Evolutionary conservation across 768 basidiomycete genomes (phyloP), one percentile per base, ranked within the genome.

Genomic region (Inosperma sp.): DNA sequence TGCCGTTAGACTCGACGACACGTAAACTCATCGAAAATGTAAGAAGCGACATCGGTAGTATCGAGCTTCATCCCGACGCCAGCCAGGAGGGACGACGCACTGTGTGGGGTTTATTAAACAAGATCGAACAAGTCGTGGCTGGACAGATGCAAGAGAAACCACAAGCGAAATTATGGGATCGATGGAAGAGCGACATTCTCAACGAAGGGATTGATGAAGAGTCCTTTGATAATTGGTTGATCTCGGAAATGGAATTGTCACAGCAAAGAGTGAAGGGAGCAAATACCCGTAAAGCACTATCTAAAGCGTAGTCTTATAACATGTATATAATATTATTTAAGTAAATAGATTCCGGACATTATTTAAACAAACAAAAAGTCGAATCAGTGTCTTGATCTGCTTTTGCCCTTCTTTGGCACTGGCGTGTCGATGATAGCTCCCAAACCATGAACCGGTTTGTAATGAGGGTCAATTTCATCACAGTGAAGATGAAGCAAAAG

Each of bases 401-500:
- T 78, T 64, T 83, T 83, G 31, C 79, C 74, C 39, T 63, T 67
- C 47, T 80, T 75, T 1, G 77, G 75, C 12, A 66, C 65, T 16
- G 73, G 59, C 17, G 71, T 65, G 3, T 78, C 69, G 14, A 77
- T 64, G 27, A 79, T 76, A n/a, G 87, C 83, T 29, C 85, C 88
- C 19, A 84, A 77, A 7, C 91, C 92, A 63, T 94, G 92, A 12
- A 72, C 68, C 21, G 93, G 93, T 26, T 78, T 72, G 64, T 90
- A 95, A 53, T 83, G 79, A 4, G 77, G 72, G 64, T 95, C 93
- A n/a, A 88, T 70, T 55, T 81, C 81, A 48, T 74, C 71, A 59
- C 88, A 88, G 55, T 80, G 82, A 53, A 93, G 82, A 65, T 94
- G 80, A 19, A 89, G 69, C 7, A 95, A 72, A 25, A 96, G 73